Base-by-base conservation (phyloP, 257 asterid species). In the Primulina eburnea region DNA sequence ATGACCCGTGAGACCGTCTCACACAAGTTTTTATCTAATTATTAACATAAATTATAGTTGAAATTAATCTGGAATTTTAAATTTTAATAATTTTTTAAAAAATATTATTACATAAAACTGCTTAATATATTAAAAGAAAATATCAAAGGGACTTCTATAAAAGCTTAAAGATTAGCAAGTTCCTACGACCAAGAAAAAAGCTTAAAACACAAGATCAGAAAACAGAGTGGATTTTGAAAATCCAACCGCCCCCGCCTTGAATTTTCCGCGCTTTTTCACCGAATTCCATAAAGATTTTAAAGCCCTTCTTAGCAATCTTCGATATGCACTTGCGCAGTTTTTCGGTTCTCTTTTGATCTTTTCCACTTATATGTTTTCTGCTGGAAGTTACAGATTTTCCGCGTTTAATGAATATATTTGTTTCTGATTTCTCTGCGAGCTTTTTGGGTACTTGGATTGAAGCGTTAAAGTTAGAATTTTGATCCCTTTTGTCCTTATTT, bases 161-260 rank as follows among this genome's bases (percentile, higher is more conserved):
- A 67, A 12, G 67, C 58, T 73, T 43, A 28, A 79, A 69, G 77
- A 77, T 75, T 72, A 72, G 76, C 77, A 4, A 4, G 50, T 28
- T 26, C 75, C 24, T 26, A 60, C 74, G 24, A 18, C 76, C 80
- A 72, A 40, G 17, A 57, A 64, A 64, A 10, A 37, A 68, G 67
- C 65, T 35, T 65, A 32, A 32, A 53, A 53, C 56, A 60, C 50
- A 63, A 73, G 65, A 72, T 60, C 33, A 59, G 71, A 74, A 69
- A 70, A 71, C 61, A 30, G 68, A 76, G 75, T 75, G 75, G 66
- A 50, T 68, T 73, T 66, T 76, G 70, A 71, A 81, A 82, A 69
- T 52, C 62, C 89, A 76, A 77, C 82, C 75, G 82, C 86, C 71
- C 74, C 78, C 55, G n/a, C 55, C 53, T 43, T 18, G 59, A 53